Evolutionary conservation across 768 basidiomycete species (phyloP), one percentile per base, ranked within the genome.

Genomic region (Mycena epipterygia): DNA sequence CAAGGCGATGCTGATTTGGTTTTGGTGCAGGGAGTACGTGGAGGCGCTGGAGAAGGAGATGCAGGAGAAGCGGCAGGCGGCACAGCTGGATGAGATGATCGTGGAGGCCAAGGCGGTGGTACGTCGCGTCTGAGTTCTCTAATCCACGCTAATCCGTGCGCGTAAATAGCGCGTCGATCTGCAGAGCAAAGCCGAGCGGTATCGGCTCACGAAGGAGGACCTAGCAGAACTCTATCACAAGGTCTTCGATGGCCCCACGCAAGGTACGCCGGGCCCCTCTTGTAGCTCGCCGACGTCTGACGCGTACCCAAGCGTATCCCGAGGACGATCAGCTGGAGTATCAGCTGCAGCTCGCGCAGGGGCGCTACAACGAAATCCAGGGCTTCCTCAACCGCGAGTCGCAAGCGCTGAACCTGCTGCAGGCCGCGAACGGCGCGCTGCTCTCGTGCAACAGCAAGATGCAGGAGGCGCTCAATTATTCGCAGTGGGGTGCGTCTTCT

Each of bases 21-120:
- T n/a, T n/a, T n/a, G n/a, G n/a, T n/a, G n/a, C 62, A 87, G 86
- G 57, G 84, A 86, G 70, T 87, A 84, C 66, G 79, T 86, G 4
- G 85, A 85, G 64, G 85, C 85, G 1, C 68, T 87, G 65, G 82
- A 86, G 64, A 75, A 78, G 14, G 85, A 86, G 72, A 76, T 83
- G 74, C 74, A 78, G 9, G 83, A 84, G 74, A 79, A 80, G 71
- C 80, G 83, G 39, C 79, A 76, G 35, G 78, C 75, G 44, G 74
- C 74, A 53, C 75, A 78, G 51, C 72, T 83, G 37, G 71, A 80
- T 6, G 77, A 74, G 25, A 77, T 85, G 66, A 65, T 82, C 25
- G 59, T 73, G 4, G 83, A 84, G 33, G 86, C 83, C 4, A 77
- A 78, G 51, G 53, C 58, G 35, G 82, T 80, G 67, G 86, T 87